Evolutionary conservation across 371 early-diverging fungal species (phyloP), one percentile per base, ranked within the genome.

Genomic region (Mucor velutinosus): DNA sequence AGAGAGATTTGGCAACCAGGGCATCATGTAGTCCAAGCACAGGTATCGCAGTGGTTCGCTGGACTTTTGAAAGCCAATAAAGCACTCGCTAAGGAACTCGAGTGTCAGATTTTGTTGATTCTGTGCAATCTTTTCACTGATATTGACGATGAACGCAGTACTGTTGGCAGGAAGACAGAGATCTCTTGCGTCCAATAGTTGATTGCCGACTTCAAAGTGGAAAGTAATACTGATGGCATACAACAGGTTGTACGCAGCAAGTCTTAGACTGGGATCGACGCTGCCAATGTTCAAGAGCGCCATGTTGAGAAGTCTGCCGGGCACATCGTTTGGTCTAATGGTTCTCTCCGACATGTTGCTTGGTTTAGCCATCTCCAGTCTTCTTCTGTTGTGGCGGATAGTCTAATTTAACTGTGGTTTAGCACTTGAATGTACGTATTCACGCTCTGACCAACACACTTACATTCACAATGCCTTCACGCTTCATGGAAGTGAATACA

Each of bases 131-230:
- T 89, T 85, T 70, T 91, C 89, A 73, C 95, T 94, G 67, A 97
- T 92, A 15, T 84, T 76, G 55, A 89, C 80, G 27, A 95, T 89
- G 70, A 95, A 97, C 17, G 87, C 80, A 6, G 91, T 88, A 74
- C 92, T 95, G 73, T 96, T 96, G 33, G 90, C 88, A 45, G 98
- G 98, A 58, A 97, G 87, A 66, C 93, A 95, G n/a, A 96, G 76
- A 65, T 94, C 95, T 74, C 89, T 91, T 11, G 95, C 93, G 67
- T 87, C 89, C 14, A 95, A 70, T 37, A 97, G 70, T 73, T 93
- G 93, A 37, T 91, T 93, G 0, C 93, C 93, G 5, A 93, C 90
- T 65, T 93, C 90, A 83, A 95, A 92, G 56, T 88, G 88, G 75
- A 96, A 97, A n/a, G 91, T 91, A 14, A 86, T 82, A 43, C 92